phyloP scores from a whole-genome alignment of 192 early-diverging fungal species.

The Kickxella alabastrina region DNA sequence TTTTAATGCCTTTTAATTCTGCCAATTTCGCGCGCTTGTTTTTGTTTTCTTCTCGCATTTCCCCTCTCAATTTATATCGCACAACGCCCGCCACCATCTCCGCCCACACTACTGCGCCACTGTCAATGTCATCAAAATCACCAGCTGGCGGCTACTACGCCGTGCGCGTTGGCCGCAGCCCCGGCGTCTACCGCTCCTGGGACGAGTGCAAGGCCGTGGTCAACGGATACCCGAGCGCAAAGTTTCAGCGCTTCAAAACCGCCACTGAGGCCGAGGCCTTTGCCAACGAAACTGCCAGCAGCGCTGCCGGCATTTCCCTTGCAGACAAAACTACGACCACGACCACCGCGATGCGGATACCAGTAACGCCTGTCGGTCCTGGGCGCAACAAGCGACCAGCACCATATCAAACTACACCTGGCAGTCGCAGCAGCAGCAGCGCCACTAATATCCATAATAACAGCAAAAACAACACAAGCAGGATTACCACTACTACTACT shows the following conservation, averaged over 20 bases:
- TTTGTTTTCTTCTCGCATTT: constrained; percentile 5
- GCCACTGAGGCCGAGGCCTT: constrained; percentile 56
- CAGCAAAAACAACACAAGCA: neutral
- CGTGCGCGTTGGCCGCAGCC: constrained; percentile 19
- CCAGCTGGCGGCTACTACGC: constrained; percentile 24
- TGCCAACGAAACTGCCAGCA: no score
- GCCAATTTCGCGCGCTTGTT: no score
- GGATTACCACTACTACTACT: no score
- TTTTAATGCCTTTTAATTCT: no score
- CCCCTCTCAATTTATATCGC: neutral
- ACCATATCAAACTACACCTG: neutral
- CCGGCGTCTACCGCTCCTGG: constrained; percentile 47
- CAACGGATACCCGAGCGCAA: constrained; percentile 52
- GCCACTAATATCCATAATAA: neutral
- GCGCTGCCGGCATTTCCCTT: no score
- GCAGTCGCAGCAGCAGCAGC: neutral
- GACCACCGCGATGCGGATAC: neutral
- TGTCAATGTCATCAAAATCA: neutral
- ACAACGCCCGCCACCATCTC: neutral
- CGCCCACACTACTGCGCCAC: no score
- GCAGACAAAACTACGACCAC: no score
- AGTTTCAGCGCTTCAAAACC: constrained; percentile 61
- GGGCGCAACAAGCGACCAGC: neutral
- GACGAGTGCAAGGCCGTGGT: constrained; percentile 60
- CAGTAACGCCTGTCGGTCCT: neutral